Percentiles rank a stretch among this genome's conserved stretches.
Conservation (phyloP, 2,329 filamentous ascomycete genomes). For the Ascocoryne sarcoides region DNA sequence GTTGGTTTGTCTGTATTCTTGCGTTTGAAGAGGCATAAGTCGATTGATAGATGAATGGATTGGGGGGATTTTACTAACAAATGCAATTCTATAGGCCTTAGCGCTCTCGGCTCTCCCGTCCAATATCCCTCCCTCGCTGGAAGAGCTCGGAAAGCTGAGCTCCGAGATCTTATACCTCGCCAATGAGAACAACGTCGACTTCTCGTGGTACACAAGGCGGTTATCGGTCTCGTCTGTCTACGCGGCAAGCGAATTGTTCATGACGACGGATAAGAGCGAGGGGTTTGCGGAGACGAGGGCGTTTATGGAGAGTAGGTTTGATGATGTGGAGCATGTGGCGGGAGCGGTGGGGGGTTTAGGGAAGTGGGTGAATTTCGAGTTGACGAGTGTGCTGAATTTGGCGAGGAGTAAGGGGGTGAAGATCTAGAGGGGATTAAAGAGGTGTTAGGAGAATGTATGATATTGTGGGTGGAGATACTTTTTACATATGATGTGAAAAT, state of each 20-base stretch:
- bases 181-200: slow-evolving; percentile 73
- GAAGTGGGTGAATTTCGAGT: slow-evolving; percentile 77
- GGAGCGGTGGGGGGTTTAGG: slow-evolving; percentile 53
- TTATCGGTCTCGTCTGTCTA: slow-evolving; percentile 57
- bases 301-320: slow-evolving; percentile 64
- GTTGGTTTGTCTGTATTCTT: no score
- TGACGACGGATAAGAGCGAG: slow-evolving; percentile 76
- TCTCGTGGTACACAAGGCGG: slow-evolving; percentile 77
- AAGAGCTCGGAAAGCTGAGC: slow-evolving; percentile 71
- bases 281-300: slow-evolving; percentile 69
- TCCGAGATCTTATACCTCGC: slow-evolving; percentile 90
- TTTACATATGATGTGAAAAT: no score
- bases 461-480: no score
- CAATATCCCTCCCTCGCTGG: slow-evolving; percentile 65
- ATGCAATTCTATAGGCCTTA: slow-evolving; percentile 53
- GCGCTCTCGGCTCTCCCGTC: slow-evolving; percentile 82
- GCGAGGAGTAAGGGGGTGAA: slow-evolving; percentile 80
- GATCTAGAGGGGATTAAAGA: slow-evolving; percentile 34
- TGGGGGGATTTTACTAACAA: no score
- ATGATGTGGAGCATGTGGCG: slow-evolving; percentile 57
- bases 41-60: no score
- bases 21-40: no score
- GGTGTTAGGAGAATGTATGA: no score
- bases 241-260: slow-evolving; percentile 78
- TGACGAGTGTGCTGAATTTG: slow-evolving; percentile 68